These are phyloP conservation scores for Phytophthora pini DNA, from an alignment of 352 stramenopile species.

Conservation along the genomic window DNA sequence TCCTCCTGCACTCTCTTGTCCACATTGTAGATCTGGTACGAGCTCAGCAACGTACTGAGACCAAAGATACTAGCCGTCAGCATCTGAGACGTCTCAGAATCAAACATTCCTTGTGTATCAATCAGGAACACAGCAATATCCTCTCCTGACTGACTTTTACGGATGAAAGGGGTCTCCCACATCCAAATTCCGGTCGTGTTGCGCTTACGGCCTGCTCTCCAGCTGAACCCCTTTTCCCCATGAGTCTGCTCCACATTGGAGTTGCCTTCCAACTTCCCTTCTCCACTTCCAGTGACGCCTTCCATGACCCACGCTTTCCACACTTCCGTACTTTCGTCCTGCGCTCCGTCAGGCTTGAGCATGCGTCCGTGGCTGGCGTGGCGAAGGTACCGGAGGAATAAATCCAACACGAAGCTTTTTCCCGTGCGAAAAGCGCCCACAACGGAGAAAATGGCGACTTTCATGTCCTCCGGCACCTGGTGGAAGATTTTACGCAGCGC, in stretches of 20 bases:
- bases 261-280: constrained; percentile 83
- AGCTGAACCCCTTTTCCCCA: constrained; percentile 94
- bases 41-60: constrained; percentile 95
- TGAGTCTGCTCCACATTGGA: constrained; percentile 83
- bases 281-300: constrained; percentile 55
- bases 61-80: constrained; percentile 99
- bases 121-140: constrained; percentile 97
- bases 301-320: constrained; percentile 77
- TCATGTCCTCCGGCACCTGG: constrained; percentile 92
- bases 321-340: constrained; percentile 52
- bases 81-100: constrained; percentile 98
- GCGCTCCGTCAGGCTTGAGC: constrained; percentile 46
- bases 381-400: constrained; percentile 97
- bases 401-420: constrained; percentile 98
- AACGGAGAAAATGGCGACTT: constrained; percentile 97
- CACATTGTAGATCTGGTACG: constrained; percentile 99
- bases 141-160: constrained; percentile 84
- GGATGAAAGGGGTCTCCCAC: constrained; percentile 98
- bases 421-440: constrained; percentile 99
- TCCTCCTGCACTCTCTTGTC: constrained; percentile 99
- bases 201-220: constrained; percentile 94
- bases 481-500: constrained; percentile 78
- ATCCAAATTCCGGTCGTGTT: constrained; percentile 99
- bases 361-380: constrained; percentile 62
- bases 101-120: constrained; percentile 99